Percentiles rank a stretch among this genome's conserved stretches.
phyloP scores from a whole-genome alignment of 2,329 filamentous ascomycete species.

The Colletotrichum cuscutae region DNA sequence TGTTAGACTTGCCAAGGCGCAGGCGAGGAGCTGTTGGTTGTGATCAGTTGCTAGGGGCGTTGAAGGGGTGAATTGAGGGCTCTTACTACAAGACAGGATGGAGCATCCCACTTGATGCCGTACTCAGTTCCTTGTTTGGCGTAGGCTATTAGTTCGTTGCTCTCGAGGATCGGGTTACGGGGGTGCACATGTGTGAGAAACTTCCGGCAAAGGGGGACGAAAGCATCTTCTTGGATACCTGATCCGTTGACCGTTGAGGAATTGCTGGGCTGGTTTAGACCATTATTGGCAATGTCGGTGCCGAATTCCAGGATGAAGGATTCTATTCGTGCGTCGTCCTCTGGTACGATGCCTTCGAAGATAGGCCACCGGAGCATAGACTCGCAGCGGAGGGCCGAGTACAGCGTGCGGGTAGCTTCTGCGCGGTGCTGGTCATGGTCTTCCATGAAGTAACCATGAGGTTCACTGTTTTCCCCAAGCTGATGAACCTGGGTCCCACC shows the following conservation, averaged over 20 bases:
- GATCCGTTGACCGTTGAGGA: not conserved
- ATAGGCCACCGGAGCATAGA: slow-evolving; percentile 32
- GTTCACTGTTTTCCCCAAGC: not conserved
- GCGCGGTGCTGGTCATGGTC: too few relatives aligned
- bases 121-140: slow-evolving; percentile 24
- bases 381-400: slow-evolving; percentile 24
- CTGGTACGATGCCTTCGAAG: slow-evolving; percentile 16
- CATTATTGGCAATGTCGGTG: not conserved
- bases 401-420: not conserved
- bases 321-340: slow-evolving; percentile 21
- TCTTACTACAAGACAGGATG: slow-evolving; percentile 38
- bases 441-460: too few relatives aligned
- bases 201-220: slow-evolving; percentile 28
- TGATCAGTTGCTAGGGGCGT: not conserved
- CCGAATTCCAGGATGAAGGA: slow-evolving; percentile 26
- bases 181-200: slow-evolving; percentile 38
- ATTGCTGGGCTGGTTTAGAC: not conserved
- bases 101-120: slow-evolving; percentile 36
- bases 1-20: slow-evolving; percentile 17
- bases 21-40: slow-evolving; percentile 14
- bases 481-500: not conserved
- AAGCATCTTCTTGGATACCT: slow-evolving; percentile 18
- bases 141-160: slow-evolving; percentile 33
- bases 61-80: not conserved
- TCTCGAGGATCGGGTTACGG: slow-evolving; percentile 40